These are phyloP conservation scores for Cladosporium sp. DNA, from an alignment of 2,329 filamentous ascomycete species.

Conservation along the genomic window DNA sequence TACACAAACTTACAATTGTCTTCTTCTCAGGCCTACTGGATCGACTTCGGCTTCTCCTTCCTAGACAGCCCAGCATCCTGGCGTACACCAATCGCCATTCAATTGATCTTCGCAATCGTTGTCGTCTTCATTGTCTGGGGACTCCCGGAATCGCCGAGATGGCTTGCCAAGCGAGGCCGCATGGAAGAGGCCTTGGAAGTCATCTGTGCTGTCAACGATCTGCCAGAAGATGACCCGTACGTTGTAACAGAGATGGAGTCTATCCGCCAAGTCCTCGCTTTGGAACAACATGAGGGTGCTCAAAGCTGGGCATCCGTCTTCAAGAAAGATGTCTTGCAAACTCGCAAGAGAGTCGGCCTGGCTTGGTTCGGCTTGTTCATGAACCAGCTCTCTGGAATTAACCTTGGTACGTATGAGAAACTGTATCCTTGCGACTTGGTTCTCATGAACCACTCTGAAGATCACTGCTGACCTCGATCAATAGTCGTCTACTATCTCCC, in stretches of 20 bases:
- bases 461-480: background rate
- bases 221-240: constrained; percentile 20
- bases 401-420: constrained; percentile 24
- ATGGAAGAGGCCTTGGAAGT: constrained; percentile 23
- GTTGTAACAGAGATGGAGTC: constrained; percentile 25
- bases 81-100: constrained; percentile 40
- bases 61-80: constrained; percentile 30
- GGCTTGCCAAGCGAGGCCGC: constrained; percentile 32
- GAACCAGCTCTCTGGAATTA: constrained; percentile 35
- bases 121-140: constrained; percentile 35
- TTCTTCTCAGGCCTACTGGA: constrained; percentile 14
- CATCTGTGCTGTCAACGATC: constrained; percentile 24
- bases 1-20: background rate
- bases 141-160: constrained; percentile 36
- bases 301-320: constrained; percentile 31
- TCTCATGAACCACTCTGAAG: background rate
- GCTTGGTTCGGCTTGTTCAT: constrained; percentile 36
- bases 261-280: constrained; percentile 31
- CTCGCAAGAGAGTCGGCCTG: constrained; percentile 32
- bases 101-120: constrained; percentile 40
- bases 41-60: constrained; percentile 27
- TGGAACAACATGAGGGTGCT: constrained; percentile 31
- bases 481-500: constrained; percentile 37
- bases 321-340: constrained; percentile 34
- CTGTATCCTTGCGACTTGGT: too few relatives aligned